Percentiles rank a stretch among this genome's conserved stretches.
Conservation (phyloP, 1,284 basidiomycete species). For the Cutaneotrichosporon dermatis region DNA sequence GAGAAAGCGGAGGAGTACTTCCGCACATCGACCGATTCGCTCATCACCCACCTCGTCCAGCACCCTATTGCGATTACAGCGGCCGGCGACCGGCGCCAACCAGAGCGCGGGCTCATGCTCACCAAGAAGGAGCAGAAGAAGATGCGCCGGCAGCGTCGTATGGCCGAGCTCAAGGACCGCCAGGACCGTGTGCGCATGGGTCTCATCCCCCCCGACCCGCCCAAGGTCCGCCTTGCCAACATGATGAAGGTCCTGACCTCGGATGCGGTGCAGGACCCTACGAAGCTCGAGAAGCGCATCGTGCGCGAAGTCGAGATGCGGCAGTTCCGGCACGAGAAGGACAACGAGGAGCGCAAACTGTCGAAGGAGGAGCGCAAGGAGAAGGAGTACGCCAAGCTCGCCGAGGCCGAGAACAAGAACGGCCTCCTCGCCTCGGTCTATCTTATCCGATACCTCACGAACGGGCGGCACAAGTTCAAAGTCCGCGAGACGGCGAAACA, state of each 20-base stretch:
- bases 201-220: slow-evolving; percentile 86
- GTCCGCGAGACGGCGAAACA: slow-evolving; percentile 94
- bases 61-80: slow-evolving; percentile 96
- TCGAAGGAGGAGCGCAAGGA: slow-evolving; percentile 83
- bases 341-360: slow-evolving; percentile 85
- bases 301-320: slow-evolving; percentile 87
- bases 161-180: slow-evolving; percentile 89
- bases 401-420: slow-evolving; percentile 71
- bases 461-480: slow-evolving; percentile 92
- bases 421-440: slow-evolving; percentile 83
- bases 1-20: slow-evolving; percentile 48
- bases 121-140: slow-evolving; percentile 97
- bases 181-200: slow-evolving; percentile 95
- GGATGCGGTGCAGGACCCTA: slow-evolving; percentile 91
- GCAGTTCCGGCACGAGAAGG: slow-evolving; percentile 80
- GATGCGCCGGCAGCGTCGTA: slow-evolving; percentile 81
- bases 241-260: slow-evolving; percentile 97
- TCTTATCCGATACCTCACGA: slow-evolving; percentile 81
- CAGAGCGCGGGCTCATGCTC: slow-evolving; percentile 76
- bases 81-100: slow-evolving; percentile 70
- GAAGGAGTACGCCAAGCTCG: slow-evolving; percentile 77
- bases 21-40: slow-evolving; percentile 64
- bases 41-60: slow-evolving; percentile 87
- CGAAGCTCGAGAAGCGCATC: slow-evolving; percentile 92
- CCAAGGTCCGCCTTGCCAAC: slow-evolving; percentile 95